Evolutionary conservation across 1,139 yeast species (phyloP), one percentile per base, ranked within the genome.

Genomic region (Magnusiomyces tetraspermus): DNA sequence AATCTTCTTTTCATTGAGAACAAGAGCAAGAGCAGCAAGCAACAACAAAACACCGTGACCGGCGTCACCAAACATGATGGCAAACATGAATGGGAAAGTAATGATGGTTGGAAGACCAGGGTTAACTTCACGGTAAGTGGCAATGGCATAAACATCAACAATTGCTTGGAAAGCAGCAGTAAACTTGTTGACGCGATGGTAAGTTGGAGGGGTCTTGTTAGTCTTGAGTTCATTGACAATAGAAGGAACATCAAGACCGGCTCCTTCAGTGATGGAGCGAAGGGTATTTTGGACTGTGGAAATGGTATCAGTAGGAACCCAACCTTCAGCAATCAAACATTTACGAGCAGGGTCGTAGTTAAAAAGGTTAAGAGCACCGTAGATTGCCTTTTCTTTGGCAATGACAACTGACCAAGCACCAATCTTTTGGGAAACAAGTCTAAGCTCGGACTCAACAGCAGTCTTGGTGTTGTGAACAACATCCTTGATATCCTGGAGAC

Each of bases 81-180:
- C 97, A 74, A 92, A 92, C 96, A 92, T 88, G 70, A 94, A 92
- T 15, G 99, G 99, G 72, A 92, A 92, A 0, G 99, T 92, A 37
- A 92, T 85, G 48, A 90, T 79, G 0, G 99, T 87, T 3, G 98
- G 94, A 59, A 92, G 75, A 53, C 96, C 97, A 1, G 98, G 97
- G 64, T 92, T 92, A 38, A 92, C 94, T 68, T 92, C 99, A 65
- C 87, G 89, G 70, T 92, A 90, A 10, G 95, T 82, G 15, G 96
- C 95, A 51, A 90, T 77, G 60, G 97, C 98, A 65, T 92, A 92
- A 6, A 96, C 96, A 68, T 92, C 98, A 59, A 87, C 88, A 65
- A 92, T 90, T 64, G 79, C 78, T 71, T 92, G 99, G 75, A 87
- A 94, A 0, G 96, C 96, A 13, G 73, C 76, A 0, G 98, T 92